Evolutionary conservation across 768 basidiomycete species (phyloP).

Genomic region (Goffeauzyma gilvescens): DNA sequence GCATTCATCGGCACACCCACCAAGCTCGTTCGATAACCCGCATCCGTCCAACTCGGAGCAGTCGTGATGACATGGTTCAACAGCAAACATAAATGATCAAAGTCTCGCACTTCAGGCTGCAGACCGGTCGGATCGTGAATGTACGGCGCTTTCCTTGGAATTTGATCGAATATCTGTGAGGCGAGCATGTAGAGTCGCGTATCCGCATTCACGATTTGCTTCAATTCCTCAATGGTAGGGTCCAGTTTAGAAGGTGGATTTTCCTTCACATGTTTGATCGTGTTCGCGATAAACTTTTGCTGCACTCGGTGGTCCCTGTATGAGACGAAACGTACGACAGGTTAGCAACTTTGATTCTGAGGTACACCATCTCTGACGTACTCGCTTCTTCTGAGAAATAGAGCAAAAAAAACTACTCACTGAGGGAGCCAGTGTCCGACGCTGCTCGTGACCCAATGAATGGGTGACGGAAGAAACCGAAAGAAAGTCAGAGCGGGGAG

Average conservation of each 20-base stretch:
- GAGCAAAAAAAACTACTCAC: too few relatives aligned
- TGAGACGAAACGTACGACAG: too few relatives aligned
- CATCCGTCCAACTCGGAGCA: conserved; percentile 35
- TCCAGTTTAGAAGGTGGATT: conserved; percentile 22
- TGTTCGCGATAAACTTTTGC: conserved; percentile 23
- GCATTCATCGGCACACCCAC: conserved; percentile 40
- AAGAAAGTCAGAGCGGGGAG: too few relatives aligned
- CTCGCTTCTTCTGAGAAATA: too few relatives aligned
- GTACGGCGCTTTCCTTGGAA: conserved; percentile 25
- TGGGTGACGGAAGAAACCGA: too few relatives aligned
- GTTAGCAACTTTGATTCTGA: too few relatives aligned
- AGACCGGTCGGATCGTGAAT: conserved; percentile 23
- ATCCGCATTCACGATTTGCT: conserved; percentile 27
- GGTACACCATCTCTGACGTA: too few relatives aligned
- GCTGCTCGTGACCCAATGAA: too few relatives aligned
- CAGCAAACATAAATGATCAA: conserved; percentile 34
- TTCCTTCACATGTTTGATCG: conserved; percentile 25
- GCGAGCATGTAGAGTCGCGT: conserved; percentile 31
- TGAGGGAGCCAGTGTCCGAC: too few relatives aligned
- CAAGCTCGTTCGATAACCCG: conserved; percentile 29
- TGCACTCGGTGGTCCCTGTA: conserved; percentile 29
- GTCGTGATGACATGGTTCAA: conserved; percentile 37
- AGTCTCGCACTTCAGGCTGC: conserved; percentile 33
- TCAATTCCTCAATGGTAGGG: conserved; percentile 29
- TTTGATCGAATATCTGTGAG: conserved; percentile 27